Base-by-base conservation (phyloP, 805 yeast species). In the Diddensiella transvaalensis region DNA sequence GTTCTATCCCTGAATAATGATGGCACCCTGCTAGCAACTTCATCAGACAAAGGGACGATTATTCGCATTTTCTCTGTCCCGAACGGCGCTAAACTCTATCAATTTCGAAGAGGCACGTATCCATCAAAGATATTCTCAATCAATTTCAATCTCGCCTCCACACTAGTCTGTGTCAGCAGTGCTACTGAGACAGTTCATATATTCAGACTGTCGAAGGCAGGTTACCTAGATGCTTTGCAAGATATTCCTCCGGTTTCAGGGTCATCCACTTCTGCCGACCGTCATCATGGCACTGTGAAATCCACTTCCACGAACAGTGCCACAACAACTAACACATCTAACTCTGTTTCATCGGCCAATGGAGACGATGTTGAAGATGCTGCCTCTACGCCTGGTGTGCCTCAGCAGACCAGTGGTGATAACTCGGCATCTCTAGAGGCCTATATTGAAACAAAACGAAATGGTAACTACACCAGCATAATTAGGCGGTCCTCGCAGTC, bases 141-240 rank as follows among this genome's bases (percentile, higher is more conserved):
- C 54, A 74, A 79, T 32, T 93, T 93, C 67, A 84, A 87, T 53
- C 69, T 73, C 22, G 85, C 85, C 53, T 82, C 85, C 51, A 73
- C 74, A 13, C 78, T 84, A 53, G 70, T 93, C 24, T 78, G 87
- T n/a, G 96, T 91, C 22, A 80, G 91, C 8, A 84, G 95, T 22
- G 80, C 95, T 2, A 87, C 95, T 18, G 95, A 87, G 39, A 93
- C 99, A 0, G 90, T 93, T 19, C 99, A 93, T 65, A 80, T 93
- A 33, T 93, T 91, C 73, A 76, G 89, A 49, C 66, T 90, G 46
- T 85, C 81, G 1, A 80, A 75, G 18, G 38, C 38, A 8, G 38
- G 38, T 6, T 35, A 10, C 17, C 30, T 23, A 4, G 43, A 23
- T 10, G 15, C 30, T 17, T n/a, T 23, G 11, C 43, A 26, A 32